Evolutionary conservation across 257 asterid genomes (phyloP), one percentile per base, ranked within the genome.

Genomic region (Sherardia arvensis): DNA sequence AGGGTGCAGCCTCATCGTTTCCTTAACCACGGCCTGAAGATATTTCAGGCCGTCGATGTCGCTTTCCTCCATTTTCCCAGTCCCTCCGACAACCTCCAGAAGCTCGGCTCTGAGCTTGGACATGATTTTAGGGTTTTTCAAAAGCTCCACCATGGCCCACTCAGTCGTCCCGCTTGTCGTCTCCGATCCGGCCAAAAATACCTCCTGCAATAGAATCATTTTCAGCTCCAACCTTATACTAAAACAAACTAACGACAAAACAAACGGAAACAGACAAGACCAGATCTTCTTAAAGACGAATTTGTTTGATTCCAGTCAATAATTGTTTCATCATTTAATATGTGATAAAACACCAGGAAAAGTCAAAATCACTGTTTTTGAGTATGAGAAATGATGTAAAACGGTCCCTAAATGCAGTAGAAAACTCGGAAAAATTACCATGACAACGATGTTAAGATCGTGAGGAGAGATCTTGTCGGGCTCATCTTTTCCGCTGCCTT

Each of bases 381-480:
- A 8, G 12, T 6, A 7, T 34, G 40, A 8, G 0, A 34, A 34
- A 8, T 12, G 12, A 32, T n/a, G n/a, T n/a, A n/a, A n/a, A n/a
- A n/a, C n/a, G n/a, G n/a, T n/a, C n/a, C n/a, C n/a, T n/a, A n/a
- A n/a, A 34, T 34, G 12, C 9, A 7, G 8, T 7, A 34, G 18
- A 38, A 38, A 4, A 12, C 20, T 15, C 3, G 49, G 43, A 22
- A 45, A 22, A 11, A 3, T 62, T 81, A 86, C 90, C 83, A 84
- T 33, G 51, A 84, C 75, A 66, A 81, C 69, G 43, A 80, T 68
- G 62, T 54, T 73, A 69, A 86, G 76, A 10, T 86, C 80, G 0
- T 67, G 74, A 49, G 84, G 76, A 11, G 88, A 69, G 45, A 86
- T 27, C 58, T 73, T 74, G 21, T 67, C 79, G 3, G 80, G 80